Percentiles rank a stretch among this genome's conserved stretches.
These are phyloP conservation scores for Colletotrichum sp. DNA, from an alignment of 2,329 filamentous ascomycete genomes.

Conservation along the genomic window DNA sequence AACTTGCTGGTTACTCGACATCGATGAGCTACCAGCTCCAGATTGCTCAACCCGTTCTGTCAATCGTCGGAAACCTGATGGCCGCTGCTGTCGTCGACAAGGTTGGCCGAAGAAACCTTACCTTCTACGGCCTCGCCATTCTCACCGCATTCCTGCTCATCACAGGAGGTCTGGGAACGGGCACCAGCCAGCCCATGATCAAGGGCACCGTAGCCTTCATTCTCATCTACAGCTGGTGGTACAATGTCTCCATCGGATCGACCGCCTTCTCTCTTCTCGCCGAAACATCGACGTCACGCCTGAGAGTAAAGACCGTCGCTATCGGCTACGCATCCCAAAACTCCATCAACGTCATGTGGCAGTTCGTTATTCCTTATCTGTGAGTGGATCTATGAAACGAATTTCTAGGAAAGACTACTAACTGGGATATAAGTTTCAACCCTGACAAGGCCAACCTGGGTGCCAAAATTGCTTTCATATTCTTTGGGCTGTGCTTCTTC, in stretches of 20 bases:
- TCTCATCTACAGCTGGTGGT: slow-evolving; percentile 41
- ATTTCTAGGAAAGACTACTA: not conserved
- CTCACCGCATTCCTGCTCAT: slow-evolving; percentile 44
- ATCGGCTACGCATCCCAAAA: slow-evolving; percentile 38
- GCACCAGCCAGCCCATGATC: slow-evolving; percentile 22
- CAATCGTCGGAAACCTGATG: slow-evolving; percentile 42
- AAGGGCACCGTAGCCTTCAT: slow-evolving; percentile 38
- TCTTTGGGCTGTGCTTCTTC: slow-evolving; percentile 35
- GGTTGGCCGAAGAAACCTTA: slow-evolving; percentile 38
- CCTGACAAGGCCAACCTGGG: slow-evolving; percentile 33
- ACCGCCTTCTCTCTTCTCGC: slow-evolving; percentile 41
- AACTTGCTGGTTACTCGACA: slow-evolving; percentile 43
- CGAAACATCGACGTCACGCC: slow-evolving; percentile 39
- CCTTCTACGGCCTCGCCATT: slow-evolving; percentile 35
- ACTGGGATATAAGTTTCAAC: slow-evolving; percentile 8
- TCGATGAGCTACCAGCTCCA: slow-evolving; percentile 39
- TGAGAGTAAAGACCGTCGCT: slow-evolving; percentile 43
- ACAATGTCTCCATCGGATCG: slow-evolving; percentile 44
- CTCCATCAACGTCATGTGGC: slow-evolving; percentile 20
- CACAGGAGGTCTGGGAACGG: slow-evolving; percentile 37
- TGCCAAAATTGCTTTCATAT: slow-evolving; percentile 45
- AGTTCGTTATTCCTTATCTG: slow-evolving; percentile 24
- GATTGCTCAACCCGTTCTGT: slow-evolving; percentile 42
- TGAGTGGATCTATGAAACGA: not conserved
- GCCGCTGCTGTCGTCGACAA: slow-evolving; percentile 41